Evolutionary conservation across 2,329 filamentous ascomycete species (phyloP).

Genomic region (Daldinia eschscholtzii): DNA sequence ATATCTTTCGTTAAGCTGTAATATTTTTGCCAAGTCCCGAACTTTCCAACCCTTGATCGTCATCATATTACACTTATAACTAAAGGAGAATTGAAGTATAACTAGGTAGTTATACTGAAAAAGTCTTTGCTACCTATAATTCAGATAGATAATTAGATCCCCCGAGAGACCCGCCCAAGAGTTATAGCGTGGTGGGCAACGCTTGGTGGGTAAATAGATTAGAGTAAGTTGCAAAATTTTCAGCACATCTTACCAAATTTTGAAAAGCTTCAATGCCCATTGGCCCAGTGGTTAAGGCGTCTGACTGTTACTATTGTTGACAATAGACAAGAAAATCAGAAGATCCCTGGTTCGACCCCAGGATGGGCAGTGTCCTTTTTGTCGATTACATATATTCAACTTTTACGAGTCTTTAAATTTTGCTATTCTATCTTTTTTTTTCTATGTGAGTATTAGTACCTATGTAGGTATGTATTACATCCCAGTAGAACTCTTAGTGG

Average conservation of each 20-base stretch:
- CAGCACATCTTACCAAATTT: not conserved
- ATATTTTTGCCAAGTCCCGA: too few relatives aligned
- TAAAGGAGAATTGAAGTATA: not conserved
- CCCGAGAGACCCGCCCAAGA: not conserved
- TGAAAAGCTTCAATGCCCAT: slow-evolving; percentile 24
- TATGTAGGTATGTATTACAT: too few relatives aligned
- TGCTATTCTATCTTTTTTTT: too few relatives aligned
- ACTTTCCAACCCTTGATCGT: not conserved
- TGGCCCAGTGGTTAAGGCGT: slow-evolving; percentile 42
- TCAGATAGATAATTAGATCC: not conserved
- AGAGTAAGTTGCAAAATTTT: not conserved
- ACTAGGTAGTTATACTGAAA: too few relatives aligned
- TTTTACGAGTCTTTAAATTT: too few relatives aligned
- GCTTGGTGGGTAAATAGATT: slow-evolving; percentile 1
- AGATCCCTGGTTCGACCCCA: slow-evolving; percentile 43
- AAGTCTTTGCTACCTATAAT: not conserved
- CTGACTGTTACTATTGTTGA: slow-evolving; percentile 33
- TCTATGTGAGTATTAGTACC: too few relatives aligned
- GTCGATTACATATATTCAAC: too few relatives aligned
- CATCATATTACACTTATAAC: not conserved
- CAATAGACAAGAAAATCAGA: slow-evolving; percentile 30
- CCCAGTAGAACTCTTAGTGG: too few relatives aligned
- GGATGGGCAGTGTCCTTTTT: slow-evolving; percentile 35
- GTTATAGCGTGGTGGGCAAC: slow-evolving; percentile 4
- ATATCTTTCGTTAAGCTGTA: not conserved